A percentile compares a stretch with the other conserved stretches of the same genome.
Conservation (phyloP, 768 basidiomycete genomes). For the Mycena haematopus region DNA sequence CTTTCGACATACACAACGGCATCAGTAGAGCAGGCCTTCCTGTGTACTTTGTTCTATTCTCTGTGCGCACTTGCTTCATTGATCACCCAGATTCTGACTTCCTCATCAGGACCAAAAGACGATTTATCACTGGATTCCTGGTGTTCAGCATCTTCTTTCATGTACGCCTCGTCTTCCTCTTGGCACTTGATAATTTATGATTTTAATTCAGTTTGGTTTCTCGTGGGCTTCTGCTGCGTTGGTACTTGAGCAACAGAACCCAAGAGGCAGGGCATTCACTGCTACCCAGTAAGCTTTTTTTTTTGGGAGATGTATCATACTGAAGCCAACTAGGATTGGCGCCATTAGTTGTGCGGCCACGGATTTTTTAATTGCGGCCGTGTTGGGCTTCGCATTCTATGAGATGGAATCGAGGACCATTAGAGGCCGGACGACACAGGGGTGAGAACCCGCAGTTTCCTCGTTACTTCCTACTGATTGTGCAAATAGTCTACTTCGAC, state of each 20-base stretch:
- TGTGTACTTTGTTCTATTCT: slow-evolving; percentile 15
- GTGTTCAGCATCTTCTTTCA: slow-evolving; percentile 14
- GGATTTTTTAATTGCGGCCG: not conserved
- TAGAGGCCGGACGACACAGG: not conserved
- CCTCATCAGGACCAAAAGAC: not conserved
- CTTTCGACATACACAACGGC: slow-evolving; percentile 15
- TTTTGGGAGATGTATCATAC: not conserved
- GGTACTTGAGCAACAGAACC: not conserved
- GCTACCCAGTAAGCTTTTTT: not conserved
- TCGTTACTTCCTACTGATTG: not conserved
- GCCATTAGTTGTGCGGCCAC: slow-evolving; percentile 9
- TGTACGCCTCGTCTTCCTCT: not conserved
- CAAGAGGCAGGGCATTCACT: not conserved
- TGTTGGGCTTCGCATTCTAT: not conserved
- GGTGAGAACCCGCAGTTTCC: not conserved
- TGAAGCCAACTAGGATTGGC: not conserved
- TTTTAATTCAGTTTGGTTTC: not conserved
- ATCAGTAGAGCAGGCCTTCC: slow-evolving; percentile 16
- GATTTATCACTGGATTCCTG: slow-evolving; percentile 5
- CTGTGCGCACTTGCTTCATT: not conserved
- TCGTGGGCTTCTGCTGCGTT: slow-evolving; percentile 5
- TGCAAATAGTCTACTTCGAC: slow-evolving; percentile 3
- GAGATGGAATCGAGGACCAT: not conserved
- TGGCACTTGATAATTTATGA: not conserved
- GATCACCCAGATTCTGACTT: not conserved